These are phyloP conservation scores for Exophiala sideris DNA, from an alignment of 2,329 filamentous ascomycete species.

Conservation along the genomic window DNA sequence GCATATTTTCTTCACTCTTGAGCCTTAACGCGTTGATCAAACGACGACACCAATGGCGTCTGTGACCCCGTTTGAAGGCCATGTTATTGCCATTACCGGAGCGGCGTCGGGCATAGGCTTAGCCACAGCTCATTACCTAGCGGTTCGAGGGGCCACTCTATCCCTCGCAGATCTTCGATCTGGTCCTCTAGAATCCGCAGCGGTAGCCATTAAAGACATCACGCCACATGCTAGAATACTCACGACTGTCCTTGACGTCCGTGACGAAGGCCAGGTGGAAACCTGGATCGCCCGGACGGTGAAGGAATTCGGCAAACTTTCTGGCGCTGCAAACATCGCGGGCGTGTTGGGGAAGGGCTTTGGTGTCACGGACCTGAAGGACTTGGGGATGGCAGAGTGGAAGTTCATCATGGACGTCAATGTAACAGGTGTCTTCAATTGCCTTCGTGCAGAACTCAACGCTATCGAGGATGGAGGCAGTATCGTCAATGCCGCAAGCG, in stretches of 20 bases:
- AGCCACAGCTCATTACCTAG: slow-evolving; percentile 45
- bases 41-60: too few species aligned
- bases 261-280: slow-evolving; percentile 5
- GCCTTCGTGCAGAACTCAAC: slow-evolving; percentile 47
- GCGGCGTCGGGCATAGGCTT: slow-evolving; percentile 49
- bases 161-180: slow-evolving; percentile 47
- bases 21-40: too few species aligned
- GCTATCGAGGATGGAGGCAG: slow-evolving; percentile 32
- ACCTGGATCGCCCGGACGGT: slow-evolving; percentile 12
- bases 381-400: slow-evolving; percentile 41
- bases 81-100: slow-evolving; percentile 11
- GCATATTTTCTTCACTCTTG: too few species aligned
- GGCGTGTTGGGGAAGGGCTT: slow-evolving; percentile 27
- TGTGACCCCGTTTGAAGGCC: too few species aligned
- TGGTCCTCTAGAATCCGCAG: slow-evolving; percentile 12
- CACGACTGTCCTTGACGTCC: slow-evolving; percentile 10
- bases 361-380: too few species aligned
- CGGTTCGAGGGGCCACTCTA: slow-evolving; percentile 44
- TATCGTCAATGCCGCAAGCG: slow-evolving; percentile 11
- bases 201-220: slow-evolving; percentile 1
- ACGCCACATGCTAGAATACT: too few species aligned
- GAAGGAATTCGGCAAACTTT: slow-evolving; percentile 10
- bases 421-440: slow-evolving; percentile 48
- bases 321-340: slow-evolving; percentile 17
- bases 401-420: slow-evolving; percentile 44